Evolutionary conservation across 2,329 filamentous ascomycete genomes (phyloP).

Genomic region (Ploettnerulaceae sp.): DNA sequence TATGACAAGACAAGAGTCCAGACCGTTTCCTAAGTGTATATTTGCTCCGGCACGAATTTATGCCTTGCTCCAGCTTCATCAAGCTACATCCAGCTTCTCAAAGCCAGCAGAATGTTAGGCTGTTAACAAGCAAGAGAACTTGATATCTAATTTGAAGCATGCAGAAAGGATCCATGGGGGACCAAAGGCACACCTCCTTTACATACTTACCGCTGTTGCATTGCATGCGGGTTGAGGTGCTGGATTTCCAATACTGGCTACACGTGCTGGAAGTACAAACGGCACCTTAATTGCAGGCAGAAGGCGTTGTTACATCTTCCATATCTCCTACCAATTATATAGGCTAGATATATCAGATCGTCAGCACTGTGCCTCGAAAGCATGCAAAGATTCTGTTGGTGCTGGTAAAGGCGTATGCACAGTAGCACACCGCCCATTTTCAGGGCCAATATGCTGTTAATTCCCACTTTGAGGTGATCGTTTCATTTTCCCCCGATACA

Average conservation of each 20-base stretch:
- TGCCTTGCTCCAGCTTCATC: too few species aligned
- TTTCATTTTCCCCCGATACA: slow-evolving; percentile 8
- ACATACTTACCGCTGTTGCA: not conserved
- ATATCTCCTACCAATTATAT: not conserved
- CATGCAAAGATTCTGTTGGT: not conserved
- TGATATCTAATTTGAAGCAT: slow-evolving; percentile 1
- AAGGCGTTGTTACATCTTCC: not conserved
- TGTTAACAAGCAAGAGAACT: not conserved
- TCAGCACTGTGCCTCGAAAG: too few species aligned
- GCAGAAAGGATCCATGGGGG: not conserved
- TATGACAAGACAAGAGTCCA: too few species aligned
- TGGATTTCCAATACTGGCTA: slow-evolving; percentile 2
- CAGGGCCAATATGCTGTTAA: not conserved
- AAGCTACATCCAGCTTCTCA: too few species aligned
- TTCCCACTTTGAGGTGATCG: not conserved
- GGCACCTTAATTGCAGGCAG: not conserved
- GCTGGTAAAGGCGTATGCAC: not conserved
- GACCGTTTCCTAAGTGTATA: too few species aligned
- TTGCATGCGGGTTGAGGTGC: not conserved
- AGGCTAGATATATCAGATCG: not conserved
- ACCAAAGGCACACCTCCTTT: not conserved
- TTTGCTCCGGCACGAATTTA: too few species aligned
- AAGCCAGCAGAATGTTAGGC: too few species aligned
- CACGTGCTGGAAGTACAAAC: not conserved
- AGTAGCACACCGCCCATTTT: slow-evolving; percentile 2